These are phyloP conservation scores for Anthracocystis setariae DNA, from an alignment of 1,284 basidiomycete species.

Conservation along the genomic window DNA sequence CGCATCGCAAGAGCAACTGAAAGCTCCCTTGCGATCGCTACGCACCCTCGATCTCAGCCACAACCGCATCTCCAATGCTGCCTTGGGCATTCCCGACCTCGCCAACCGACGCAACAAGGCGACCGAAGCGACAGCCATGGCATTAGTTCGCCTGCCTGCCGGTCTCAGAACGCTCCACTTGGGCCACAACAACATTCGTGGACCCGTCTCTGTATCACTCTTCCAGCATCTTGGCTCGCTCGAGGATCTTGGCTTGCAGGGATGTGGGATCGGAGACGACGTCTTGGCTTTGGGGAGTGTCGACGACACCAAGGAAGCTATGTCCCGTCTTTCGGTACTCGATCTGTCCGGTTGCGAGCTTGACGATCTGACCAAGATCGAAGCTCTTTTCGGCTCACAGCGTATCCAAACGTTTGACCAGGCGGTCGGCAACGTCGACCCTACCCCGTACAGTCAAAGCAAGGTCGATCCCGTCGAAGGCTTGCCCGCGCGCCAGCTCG, in stretches of 20 bases:
- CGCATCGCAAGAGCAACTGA: not conserved
- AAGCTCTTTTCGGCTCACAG: constrained; percentile 51
- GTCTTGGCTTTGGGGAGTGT: constrained; percentile 38
- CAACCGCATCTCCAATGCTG: constrained; percentile 53
- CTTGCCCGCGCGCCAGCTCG: constrained; percentile 44
- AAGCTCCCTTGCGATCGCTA: constrained; percentile 42
- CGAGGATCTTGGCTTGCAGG: constrained; percentile 51
- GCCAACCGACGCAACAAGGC: constrained; percentile 29
- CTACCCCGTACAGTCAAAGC: not conserved
- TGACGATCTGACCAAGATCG: constrained; percentile 48
- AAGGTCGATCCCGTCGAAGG: constrained; percentile 12
- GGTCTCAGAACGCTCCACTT: constrained; percentile 49
- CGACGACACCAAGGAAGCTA: constrained; percentile 1
- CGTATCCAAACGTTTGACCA: constrained; percentile 37
- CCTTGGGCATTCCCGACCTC: constrained; percentile 38
- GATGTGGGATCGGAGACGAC: constrained; percentile 58
- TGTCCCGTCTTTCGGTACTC: constrained; percentile 41
- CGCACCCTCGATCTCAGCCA: constrained; percentile 51
- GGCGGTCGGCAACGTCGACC: constrained; percentile 28
- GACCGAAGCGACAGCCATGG: not conserved
- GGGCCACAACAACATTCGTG: constrained; percentile 54
- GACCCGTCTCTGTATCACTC: constrained; percentile 43
- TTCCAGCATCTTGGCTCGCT: constrained; percentile 39
- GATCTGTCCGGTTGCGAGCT: constrained; percentile 60
- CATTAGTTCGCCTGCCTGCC: constrained; percentile 34